A percentile compares a stretch with the other conserved stretches of the same genome.
These are phyloP conservation scores for Kalanchoe fedtschenkoi DNA, from an alignment of 164 flowering plant genomes.

Conservation along the genomic window DNA sequence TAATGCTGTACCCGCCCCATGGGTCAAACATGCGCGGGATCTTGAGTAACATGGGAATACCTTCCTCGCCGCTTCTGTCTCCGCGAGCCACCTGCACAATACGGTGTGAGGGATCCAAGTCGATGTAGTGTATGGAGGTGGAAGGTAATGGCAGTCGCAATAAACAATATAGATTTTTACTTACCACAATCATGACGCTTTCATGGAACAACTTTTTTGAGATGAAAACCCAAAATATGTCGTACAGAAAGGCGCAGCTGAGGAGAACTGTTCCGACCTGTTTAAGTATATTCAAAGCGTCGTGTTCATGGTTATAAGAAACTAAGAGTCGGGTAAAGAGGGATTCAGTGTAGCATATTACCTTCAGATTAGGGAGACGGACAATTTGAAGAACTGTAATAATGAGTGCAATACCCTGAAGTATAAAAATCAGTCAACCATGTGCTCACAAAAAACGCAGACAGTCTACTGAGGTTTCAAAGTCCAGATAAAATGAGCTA, in stretches of 20 bases:
- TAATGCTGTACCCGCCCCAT: conserved; percentile 70
- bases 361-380: conserved; percentile 43
- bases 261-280: conserved; percentile 52
- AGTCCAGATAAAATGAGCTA: background rate
- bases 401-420: conserved; percentile 42
- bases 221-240: conserved; percentile 44
- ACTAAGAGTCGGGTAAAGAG: background rate
- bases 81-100: conserved; percentile 55
- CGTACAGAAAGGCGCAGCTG: conserved; percentile 39
- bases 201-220: conserved; percentile 33
- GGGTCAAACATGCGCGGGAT: conserved; percentile 68
- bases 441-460: background rate
- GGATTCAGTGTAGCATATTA: background rate
- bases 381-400: conserved; percentile 43
- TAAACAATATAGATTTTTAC: conserved; percentile 1
- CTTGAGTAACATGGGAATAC: conserved; percentile 66
- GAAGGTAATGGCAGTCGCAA: background rate
- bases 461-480: background rate
- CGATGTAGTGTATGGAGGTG: background rate
- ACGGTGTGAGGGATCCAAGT: background rate
- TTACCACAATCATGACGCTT: conserved; percentile 50
- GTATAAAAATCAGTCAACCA: background rate
- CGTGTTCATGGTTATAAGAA: background rate
- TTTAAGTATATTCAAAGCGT: background rate
- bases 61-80: conserved; percentile 52